Conservation (phyloP, 495 filamentous ascomycete genomes). For the Oleoguttula mirabilis region DNA sequence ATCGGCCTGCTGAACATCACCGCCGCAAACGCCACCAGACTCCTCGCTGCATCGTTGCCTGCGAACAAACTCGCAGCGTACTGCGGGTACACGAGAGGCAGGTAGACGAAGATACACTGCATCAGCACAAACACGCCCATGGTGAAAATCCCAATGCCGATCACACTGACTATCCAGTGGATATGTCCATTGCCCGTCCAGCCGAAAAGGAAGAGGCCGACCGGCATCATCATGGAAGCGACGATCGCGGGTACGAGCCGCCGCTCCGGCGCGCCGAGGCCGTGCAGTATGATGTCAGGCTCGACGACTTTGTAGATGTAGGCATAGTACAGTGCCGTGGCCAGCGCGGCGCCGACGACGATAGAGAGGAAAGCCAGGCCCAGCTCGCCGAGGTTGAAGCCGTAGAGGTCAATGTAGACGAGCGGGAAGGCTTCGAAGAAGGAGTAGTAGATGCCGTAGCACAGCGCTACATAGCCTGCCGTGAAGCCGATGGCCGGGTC, state of each 20-base stretch:
- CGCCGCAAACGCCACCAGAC: constrained; percentile 43
- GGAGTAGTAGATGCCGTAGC: constrained; percentile 57
- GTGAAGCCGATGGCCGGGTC: constrained; percentile 53
- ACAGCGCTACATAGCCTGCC: constrained; percentile 49
- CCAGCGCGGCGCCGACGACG: constrained; percentile 44
- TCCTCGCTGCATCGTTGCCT: constrained; percentile 48
- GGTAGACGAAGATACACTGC: constrained; percentile 55
- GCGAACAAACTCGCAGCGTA: constrained; percentile 53
- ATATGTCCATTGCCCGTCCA: constrained; percentile 45
- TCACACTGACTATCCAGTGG: constrained; percentile 50
- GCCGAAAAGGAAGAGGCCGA: constrained; percentile 52
- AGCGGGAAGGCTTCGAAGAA: constrained; percentile 67
- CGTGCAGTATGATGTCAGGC: constrained; percentile 35
- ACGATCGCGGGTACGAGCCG: constrained; percentile 45
- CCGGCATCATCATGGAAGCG: constrained; percentile 41
- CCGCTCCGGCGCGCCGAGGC: constrained; percentile 39
- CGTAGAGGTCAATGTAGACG: constrained; percentile 53
- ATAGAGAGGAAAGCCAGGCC: constrained; percentile 57
- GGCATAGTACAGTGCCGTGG: constrained; percentile 38
- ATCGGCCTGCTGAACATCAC: constrained; percentile 47
- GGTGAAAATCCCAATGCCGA: constrained; percentile 48
- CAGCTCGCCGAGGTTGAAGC: constrained; percentile 47
- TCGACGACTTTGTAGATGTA: constrained; percentile 43
- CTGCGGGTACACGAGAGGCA: constrained; percentile 48
- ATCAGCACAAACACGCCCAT: constrained; percentile 41